Evolutionary conservation across 331 rosid species (phyloP).

Genomic region (Malus hybrid): DNA sequence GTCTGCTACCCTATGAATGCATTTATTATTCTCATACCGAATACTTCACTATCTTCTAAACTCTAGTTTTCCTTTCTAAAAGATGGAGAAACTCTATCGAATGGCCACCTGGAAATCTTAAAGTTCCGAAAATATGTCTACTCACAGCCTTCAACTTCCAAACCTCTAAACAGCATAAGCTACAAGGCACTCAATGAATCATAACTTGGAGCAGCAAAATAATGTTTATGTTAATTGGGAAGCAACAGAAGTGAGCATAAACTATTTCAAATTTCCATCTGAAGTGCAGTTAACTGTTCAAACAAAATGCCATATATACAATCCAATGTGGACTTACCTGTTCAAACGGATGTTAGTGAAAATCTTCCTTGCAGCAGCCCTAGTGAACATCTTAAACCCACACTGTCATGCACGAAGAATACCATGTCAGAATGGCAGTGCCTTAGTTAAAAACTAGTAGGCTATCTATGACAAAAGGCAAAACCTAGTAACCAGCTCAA

Average conservation of each 20-base stretch:
- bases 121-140: too few species aligned
- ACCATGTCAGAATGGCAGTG: conserved; percentile 12
- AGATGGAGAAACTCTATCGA: too few species aligned
- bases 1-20: too few species aligned
- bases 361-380: conserved; percentile 90
- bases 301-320: neutral
- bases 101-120: too few species aligned
- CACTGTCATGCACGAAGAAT: conserved; percentile 48
- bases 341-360: conserved; percentile 76
- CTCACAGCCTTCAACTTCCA: too few species aligned
- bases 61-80: too few species aligned
- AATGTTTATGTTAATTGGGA: neutral
- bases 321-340: conserved; percentile 38
- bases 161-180: neutral
- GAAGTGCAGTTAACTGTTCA: neutral
- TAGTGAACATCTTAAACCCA: conserved; percentile 95
- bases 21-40: too few species aligned
- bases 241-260: neutral
- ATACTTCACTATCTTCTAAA: too few species aligned
- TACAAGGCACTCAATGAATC: neutral
- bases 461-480: neutral
- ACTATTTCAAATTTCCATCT: neutral
- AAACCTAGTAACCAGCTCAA: neutral
- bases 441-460: neutral
- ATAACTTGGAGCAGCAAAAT: neutral